Evolutionary conservation across 2,329 filamentous ascomycete species (phyloP).

Genomic region (Colletotrichum spaethianum): DNA sequence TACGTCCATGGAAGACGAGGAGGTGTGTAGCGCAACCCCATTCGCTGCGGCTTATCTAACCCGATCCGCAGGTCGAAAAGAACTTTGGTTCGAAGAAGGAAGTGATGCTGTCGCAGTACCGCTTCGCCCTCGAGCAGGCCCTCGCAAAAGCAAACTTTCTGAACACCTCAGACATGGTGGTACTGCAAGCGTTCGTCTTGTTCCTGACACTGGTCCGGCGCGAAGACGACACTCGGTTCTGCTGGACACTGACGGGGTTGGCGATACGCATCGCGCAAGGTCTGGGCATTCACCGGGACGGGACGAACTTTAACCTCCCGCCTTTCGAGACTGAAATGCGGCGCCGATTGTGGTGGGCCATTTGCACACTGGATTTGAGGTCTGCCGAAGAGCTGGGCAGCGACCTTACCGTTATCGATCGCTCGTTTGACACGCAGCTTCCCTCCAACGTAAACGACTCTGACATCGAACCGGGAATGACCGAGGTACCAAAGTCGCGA

Average conservation of each 20-base stretch:
- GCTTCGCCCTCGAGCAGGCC: conserved; percentile 69
- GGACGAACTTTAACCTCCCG: conserved; percentile 63
- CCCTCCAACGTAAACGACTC: conserved; percentile 67
- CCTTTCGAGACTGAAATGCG: conserved; percentile 74
- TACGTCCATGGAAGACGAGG: conserved; percentile 71
- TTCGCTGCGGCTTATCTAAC: neutral
- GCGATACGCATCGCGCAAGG: conserved; percentile 72
- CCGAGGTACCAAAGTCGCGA: conserved; percentile 61
- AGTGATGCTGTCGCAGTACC: conserved; percentile 62
- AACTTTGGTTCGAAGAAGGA: conserved; percentile 61
- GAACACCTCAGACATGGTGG: conserved; percentile 67
- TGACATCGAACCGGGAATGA: conserved; percentile 62
- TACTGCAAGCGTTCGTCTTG: conserved; percentile 71
- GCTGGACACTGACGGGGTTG: conserved; percentile 73
- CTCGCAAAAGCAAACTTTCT: conserved; percentile 72
- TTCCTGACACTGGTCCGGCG: conserved; percentile 66
- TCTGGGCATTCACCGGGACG: conserved; percentile 73
- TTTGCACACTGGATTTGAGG: conserved; percentile 69
- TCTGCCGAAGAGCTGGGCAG: conserved; percentile 68
- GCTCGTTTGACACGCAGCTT: conserved; percentile 62
- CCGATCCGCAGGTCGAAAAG: conserved; percentile 47
- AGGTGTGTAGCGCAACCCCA: conserved; percentile 56
- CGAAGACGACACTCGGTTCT: conserved; percentile 65
- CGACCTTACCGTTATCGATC: conserved; percentile 58
- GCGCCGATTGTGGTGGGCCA: conserved; percentile 73